Evolutionary conservation across 2,329 filamentous ascomycete genomes (phyloP), one percentile per base, ranked within the genome.

Genomic region (Aspergillus sp.): DNA sequence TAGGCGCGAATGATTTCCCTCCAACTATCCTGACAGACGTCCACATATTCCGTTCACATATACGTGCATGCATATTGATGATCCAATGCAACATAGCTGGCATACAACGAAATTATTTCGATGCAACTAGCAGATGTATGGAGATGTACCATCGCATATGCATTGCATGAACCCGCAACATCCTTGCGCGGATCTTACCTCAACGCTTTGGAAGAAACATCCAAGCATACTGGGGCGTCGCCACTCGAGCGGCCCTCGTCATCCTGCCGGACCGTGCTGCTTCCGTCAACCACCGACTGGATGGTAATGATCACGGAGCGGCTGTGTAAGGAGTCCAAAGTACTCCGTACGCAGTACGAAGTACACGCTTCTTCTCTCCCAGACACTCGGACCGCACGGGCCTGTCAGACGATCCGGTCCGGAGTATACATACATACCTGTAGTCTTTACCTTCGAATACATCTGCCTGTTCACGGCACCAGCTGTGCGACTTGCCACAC

Each of bases 181-280:
- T 7, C 23, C 19, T 22, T 38, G 47, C 37, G 32, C 41, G 41
- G 37, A 51, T 45, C 42, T 47, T 32, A 25, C 49, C 52, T 51
- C 38, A 45, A 43, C 42, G 22, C 15, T 23, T 30, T 25, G 25
- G 27, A 20, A 22, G 35, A 50, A 48, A 32, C 23, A 12, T 17
- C n/a, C 49, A 47, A 51, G 46, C 25, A 27, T 13, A 7, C 25
- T 30, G 25, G 9, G 25, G 4, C 25, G 9, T 30, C 25, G 25
- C 25, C 25, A 30, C 10, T 30, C 25, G 4, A 30, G 25, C 9
- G 10, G 25, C 25, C 25, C 25, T 12, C 10, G 25, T 30, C 25
- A 30, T 30, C 10, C 12, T 30, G 25, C 25, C 25, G 25, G 25
- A 30, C 10, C 25, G 25, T 30, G 25, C 25, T 30, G 25, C 25